Evolutionary conservation across 257 asterid species (phyloP), one percentile per base, ranked within the genome.

Genomic region (Ligustrum vulgare): DNA sequence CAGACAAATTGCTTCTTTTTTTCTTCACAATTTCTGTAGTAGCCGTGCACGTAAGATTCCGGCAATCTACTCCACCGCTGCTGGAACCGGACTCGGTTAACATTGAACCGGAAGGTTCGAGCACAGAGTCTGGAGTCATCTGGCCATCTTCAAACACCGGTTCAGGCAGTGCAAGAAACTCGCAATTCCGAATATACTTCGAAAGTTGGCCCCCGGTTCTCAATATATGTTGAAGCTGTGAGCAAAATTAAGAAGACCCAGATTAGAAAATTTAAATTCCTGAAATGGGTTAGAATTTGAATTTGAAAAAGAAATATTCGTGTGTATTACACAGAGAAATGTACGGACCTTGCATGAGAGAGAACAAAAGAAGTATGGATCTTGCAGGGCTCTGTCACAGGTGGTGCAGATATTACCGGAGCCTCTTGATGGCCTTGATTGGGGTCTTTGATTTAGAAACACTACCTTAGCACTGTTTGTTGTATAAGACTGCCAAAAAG

Each of bases 21-120:
- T 84, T 87, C 87, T 76, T 83, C 16, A 74, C 86, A 0, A 85
- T 60, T 56, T 89, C 93, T 0, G 90, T 85, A 3, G 96, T 80
- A 8, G 91, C 92, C 0, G 96, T 87, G 67, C 91, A 85, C 41
- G 70, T 80, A 6, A 85, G 82, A 6, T 71, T 70, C 1, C 75
- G 63, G 62, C 77, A 82, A 4, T 73, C 82, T 5, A 51, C 56
- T 9, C 71, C 74, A 32, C 80, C 35, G 23, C 76, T 77, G 23
- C 82, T 84, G 6, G 88, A 82, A 69, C 80, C 82, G 39, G 88
- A 86, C 58, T 82, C 87, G 0, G 84, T 79, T 67, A 75, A 47
- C 13, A 69, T 13, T 3, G 90, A 86, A 49, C 71, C 82, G 67
- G 72, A 63, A 16, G 83, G 81, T 28, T 80, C 85, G 0, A 86